phyloP scores from a whole-genome alignment of 2,329 filamentous ascomycete genomes.

The Dactylellina haptotyla region DNA sequence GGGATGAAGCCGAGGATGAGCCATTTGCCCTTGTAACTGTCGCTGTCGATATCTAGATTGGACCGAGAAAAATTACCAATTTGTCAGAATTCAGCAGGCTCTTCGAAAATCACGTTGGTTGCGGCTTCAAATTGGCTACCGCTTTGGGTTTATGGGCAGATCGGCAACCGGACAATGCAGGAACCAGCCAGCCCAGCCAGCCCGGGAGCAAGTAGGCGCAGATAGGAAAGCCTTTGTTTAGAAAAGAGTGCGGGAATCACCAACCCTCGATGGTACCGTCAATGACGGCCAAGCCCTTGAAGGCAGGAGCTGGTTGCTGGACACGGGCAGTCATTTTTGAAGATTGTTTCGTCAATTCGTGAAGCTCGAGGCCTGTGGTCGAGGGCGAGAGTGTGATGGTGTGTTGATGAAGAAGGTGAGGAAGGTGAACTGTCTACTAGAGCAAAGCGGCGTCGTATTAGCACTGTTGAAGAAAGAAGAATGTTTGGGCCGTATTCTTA shows the following conservation, averaged over 20 bases:
- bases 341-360: background rate
- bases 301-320: slow-evolving; percentile 65
- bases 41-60: slow-evolving; percentile 58
- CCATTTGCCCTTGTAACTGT: slow-evolving; percentile 66
- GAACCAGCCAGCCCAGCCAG: slow-evolving; percentile 28
- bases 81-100: slow-evolving; percentile 13
- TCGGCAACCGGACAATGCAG: slow-evolving; percentile 48
- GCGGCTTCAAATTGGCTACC: slow-evolving; percentile 22
- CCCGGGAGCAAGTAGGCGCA: background rate
- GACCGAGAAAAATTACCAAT: background rate
- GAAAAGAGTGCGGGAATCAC: slow-evolving; percentile 30
- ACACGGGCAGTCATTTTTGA: slow-evolving; percentile 60
- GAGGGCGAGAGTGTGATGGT: slow-evolving; percentile 43
- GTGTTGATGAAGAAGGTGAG: slow-evolving; percentile 35
- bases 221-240: slow-evolving; percentile 3
- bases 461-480: too few species aligned
- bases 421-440: too few species aligned
- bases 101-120: slow-evolving; percentile 10
- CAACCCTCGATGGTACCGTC: slow-evolving; percentile 66
- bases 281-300: slow-evolving; percentile 66
- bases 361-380: background rate
- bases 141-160: slow-evolving; percentile 24
- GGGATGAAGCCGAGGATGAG: slow-evolving; percentile 74
- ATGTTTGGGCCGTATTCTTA: too few species aligned
- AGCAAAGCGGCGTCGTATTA: too few species aligned